Evolutionary conservation across 2,329 filamentous ascomycete genomes (phyloP).

Genomic region (Ascochyta fabae): DNA sequence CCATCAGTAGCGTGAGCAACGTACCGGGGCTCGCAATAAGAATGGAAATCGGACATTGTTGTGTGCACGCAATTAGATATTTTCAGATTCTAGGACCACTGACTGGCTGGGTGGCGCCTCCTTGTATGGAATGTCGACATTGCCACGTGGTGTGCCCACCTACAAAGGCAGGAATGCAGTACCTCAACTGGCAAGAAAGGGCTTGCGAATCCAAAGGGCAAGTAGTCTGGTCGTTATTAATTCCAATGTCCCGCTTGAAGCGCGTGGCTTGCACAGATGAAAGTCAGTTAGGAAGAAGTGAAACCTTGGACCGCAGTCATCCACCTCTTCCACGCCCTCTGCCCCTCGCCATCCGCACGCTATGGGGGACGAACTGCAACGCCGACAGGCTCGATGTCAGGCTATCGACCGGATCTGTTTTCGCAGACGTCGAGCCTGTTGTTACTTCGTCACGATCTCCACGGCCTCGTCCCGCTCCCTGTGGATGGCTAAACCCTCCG

Average conservation of each 20-base stretch:
- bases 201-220: background rate
- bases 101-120: background rate
- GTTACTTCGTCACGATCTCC: background rate
- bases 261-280: background rate
- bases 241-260: background rate
- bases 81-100: background rate
- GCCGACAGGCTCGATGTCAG: conserved; percentile 73
- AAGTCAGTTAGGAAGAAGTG: background rate
- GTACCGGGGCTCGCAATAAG: conserved; percentile 5
- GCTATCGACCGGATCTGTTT: conserved; percentile 65
- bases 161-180: conserved; percentile 5
- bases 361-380: conserved; percentile 70
- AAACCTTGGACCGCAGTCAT: background rate
- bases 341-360: conserved; percentile 32
- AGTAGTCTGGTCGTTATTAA: background rate
- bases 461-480: conserved; percentile 22
- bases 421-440: background rate
- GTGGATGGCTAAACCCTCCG: conserved; percentile 39
- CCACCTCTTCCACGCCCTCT: conserved; percentile 28
- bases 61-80: background rate
- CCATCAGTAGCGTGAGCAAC: background rate
- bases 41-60: background rate
- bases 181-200: background rate
- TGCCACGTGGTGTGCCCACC: conserved; percentile 5
- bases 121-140: conserved; percentile 2